These are phyloP conservation scores for Thozetella sp. DNA, from an alignment of 495 filamentous ascomycete genomes.

Conservation along the genomic window DNA sequence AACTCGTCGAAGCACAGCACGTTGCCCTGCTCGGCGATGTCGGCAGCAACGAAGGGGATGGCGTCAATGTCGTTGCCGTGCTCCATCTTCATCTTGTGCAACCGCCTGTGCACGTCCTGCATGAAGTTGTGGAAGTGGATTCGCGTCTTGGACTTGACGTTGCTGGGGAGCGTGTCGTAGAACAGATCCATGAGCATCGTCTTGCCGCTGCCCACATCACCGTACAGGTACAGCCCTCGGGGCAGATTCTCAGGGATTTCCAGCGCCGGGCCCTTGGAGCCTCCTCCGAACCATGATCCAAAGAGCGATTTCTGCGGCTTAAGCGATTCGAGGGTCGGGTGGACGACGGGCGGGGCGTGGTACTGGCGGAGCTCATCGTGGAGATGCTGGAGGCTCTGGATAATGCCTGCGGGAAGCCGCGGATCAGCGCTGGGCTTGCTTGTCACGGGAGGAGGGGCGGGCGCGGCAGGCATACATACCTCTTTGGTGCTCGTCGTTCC, in stretches of 20 bases:
- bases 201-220: constrained; percentile 97
- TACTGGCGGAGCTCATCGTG: constrained; percentile 83
- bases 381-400: constrained; percentile 84
- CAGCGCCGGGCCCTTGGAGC: constrained; percentile 28
- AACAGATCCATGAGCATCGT: constrained; percentile 99
- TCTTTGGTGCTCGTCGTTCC: constrained; percentile 90
- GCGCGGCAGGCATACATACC: constrained; percentile 46
- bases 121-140: constrained; percentile 99
- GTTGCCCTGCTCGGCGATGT: constrained; percentile 81
- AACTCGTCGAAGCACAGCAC: constrained; percentile 99
- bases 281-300: constrained; percentile 66
- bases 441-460: neutral
- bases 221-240: constrained; percentile 91
- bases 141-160: constrained; percentile 83
- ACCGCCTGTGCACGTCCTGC: constrained; percentile 93
- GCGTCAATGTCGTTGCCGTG: constrained; percentile 91
- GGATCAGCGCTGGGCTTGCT: neutral
- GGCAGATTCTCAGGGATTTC: constrained; percentile 73
- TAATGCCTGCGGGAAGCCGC: constrained; percentile 63
- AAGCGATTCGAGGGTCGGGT: constrained; percentile 75
- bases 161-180: constrained; percentile 85
- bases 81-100: constrained; percentile 87
- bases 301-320: constrained; percentile 69
- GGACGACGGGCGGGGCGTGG: constrained; percentile 68
- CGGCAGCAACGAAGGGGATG: constrained; percentile 88